Evolutionary conservation across 768 basidiomycete genomes (phyloP).

Genomic region (Omphalotus guepiniiformis): DNA sequence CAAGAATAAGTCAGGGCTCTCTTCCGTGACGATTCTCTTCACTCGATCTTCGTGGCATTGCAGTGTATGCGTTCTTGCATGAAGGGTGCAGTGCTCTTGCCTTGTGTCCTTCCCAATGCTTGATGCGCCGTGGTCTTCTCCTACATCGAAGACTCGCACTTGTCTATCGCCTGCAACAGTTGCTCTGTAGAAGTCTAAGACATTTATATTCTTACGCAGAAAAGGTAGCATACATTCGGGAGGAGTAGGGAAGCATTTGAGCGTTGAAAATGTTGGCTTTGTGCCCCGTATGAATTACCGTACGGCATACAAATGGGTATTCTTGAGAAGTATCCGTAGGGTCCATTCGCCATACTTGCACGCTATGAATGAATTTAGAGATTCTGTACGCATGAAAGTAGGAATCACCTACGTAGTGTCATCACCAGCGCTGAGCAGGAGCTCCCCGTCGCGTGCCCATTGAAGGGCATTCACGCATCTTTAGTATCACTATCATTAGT

Average conservation of each 20-base stretch:
- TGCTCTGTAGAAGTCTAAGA: constrained; percentile 34
- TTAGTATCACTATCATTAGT: neutral
- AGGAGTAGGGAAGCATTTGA: constrained; percentile 73
- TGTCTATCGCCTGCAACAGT: constrained; percentile 74
- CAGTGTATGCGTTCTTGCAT: constrained; percentile 50
- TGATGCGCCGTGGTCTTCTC: constrained; percentile 33
- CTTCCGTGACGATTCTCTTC: constrained; percentile 72
- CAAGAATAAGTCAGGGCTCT: constrained; percentile 71
- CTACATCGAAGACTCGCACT: constrained; percentile 76
- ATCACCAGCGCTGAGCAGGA: constrained; percentile 69
- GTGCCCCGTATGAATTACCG: constrained; percentile 78
- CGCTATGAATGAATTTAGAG: constrained; percentile 31
- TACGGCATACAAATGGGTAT: constrained; percentile 62
- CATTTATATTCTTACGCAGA: too few relatives aligned
- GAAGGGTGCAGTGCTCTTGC: constrained; percentile 34
- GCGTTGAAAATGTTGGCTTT: constrained; percentile 82
- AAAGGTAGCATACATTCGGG: constrained; percentile 57
- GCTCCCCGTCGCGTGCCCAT: constrained; percentile 64
- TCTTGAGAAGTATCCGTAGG: constrained; percentile 34
- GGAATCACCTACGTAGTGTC: constrained; percentile 58
- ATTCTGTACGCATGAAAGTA: neutral
- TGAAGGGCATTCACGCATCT: constrained; percentile 78
- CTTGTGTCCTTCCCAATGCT: constrained; percentile 38
- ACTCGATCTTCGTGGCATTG: constrained; percentile 70
- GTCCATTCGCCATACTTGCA: constrained; percentile 79